phyloP scores from a whole-genome alignment of 2,329 filamentous ascomycete genomes.

The Penicillium brevicompactum region DNA sequence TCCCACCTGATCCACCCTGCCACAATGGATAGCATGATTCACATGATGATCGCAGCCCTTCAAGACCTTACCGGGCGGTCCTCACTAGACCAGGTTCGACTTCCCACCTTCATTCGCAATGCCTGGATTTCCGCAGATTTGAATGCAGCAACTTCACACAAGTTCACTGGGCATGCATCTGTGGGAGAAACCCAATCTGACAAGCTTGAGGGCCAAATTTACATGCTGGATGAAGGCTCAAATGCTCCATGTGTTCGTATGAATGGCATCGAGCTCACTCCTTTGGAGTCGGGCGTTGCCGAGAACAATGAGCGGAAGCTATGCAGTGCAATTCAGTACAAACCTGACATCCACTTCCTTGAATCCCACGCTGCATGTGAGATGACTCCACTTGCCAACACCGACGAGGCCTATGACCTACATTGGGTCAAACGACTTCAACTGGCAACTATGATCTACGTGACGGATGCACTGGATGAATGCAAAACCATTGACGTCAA shows the following conservation, averaged over 20 bases:
- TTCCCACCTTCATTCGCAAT: slow-evolving; percentile 36
- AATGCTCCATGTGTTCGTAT: slow-evolving; percentile 20
- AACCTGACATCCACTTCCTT: slow-evolving; percentile 26
- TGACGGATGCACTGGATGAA: slow-evolving; percentile 30
- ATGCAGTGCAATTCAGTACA: slow-evolving; percentile 32
- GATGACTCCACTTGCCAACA: slow-evolving; percentile 4
- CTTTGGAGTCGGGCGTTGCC: slow-evolving; percentile 25
- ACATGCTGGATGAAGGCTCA: slow-evolving; percentile 20
- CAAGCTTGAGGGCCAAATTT: slow-evolving; percentile 22
- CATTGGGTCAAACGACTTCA: slow-evolving; percentile 30
- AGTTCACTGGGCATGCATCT: slow-evolving; percentile 29
- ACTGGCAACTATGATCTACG: slow-evolving; percentile 30
- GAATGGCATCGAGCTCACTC: slow-evolving; percentile 31
- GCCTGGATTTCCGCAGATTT: slow-evolving; percentile 35
- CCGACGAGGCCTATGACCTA: slow-evolving; percentile 9
- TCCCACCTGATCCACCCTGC: slow-evolving; percentile 40
- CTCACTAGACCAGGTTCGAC: slow-evolving; percentile 24
- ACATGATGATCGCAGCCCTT: slow-evolving; percentile 30
- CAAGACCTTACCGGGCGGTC: slow-evolving; percentile 25
- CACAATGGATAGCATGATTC: slow-evolving; percentile 40
- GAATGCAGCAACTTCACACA: slow-evolving; percentile 17
- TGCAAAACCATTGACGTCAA: slow-evolving; percentile 16
- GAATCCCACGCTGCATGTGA: slow-evolving; percentile 15
- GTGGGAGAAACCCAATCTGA: slow-evolving; percentile 7
- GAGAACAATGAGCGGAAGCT: slow-evolving; percentile 18